Evolutionary conservation across 495 filamentous ascomycete genomes (phyloP).

Genomic region (Immersiella caudata): DNA sequence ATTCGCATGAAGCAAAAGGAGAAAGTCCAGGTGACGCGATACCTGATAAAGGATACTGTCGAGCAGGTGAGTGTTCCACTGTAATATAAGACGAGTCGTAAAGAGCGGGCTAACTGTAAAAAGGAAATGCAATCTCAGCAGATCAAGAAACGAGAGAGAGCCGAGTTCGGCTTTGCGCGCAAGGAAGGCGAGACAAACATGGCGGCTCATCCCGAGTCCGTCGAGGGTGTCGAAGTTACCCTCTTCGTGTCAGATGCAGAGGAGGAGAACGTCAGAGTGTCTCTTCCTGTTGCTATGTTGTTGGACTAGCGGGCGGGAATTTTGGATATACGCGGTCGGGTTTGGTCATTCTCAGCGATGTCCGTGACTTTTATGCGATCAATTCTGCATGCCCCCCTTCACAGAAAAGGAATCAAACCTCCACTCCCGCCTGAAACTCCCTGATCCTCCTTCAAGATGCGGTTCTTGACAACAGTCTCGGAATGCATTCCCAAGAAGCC

Average conservation of each 20-base stretch:
- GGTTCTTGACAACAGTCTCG: no score
- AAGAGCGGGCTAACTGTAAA: background rate
- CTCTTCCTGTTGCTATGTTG: background rate
- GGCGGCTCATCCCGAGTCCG: background rate
- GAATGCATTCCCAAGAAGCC: no score
- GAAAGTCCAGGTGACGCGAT: slow-evolving; percentile 48
- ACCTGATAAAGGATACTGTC: slow-evolving; percentile 49
- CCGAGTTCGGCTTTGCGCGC: slow-evolving; percentile 20
- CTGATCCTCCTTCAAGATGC: no score
- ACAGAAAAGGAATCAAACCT: no score
- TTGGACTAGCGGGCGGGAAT: no score
- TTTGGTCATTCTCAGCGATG: no score
- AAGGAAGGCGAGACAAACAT: background rate
- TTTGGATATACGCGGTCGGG: no score
- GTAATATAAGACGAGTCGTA: background rate
- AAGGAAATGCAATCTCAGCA: slow-evolving; percentile 35
- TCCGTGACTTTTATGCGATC: no score
- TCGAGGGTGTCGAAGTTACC: background rate
- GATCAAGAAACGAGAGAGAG: slow-evolving; percentile 26
- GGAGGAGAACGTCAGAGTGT: background rate
- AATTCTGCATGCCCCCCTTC: no score
- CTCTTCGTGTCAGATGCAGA: background rate
- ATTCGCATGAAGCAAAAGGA: slow-evolving; percentile 51
- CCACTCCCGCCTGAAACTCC: no score
- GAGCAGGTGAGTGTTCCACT: slow-evolving; percentile 44